These are phyloP conservation scores for Kodamaea kaohsiungensis DNA, from an alignment of 805 yeast genomes.

Conservation along the genomic window DNA sequence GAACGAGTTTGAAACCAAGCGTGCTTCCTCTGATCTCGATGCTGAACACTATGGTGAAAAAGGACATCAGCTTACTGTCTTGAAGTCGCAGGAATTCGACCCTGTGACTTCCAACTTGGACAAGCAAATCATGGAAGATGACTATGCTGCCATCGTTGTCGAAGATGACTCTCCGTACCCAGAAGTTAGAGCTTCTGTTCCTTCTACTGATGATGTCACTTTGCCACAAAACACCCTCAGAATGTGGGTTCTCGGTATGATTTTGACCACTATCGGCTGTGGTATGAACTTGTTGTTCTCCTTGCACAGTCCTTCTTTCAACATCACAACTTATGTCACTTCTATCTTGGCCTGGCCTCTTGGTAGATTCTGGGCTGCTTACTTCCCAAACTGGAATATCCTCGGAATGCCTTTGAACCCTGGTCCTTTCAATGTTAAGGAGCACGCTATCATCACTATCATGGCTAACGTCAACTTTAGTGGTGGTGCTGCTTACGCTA, in stretches of 20 bases:
- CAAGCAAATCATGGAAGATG: constrained; percentile 28
- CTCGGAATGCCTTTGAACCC: constrained; percentile 50
- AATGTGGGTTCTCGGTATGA: constrained; percentile 52
- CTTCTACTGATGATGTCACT: constrained; percentile 51
- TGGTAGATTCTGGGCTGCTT: constrained; percentile 51
- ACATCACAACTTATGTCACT: constrained; percentile 52
- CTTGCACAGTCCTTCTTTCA: constrained; percentile 55
- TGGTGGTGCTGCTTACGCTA: constrained; percentile 53
- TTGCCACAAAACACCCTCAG: constrained; percentile 54
- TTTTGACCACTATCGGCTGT: constrained; percentile 56
- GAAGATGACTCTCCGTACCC: constrained; percentile 58
- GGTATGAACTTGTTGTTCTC: constrained; percentile 62
- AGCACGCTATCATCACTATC: constrained; percentile 56
- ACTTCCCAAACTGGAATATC: constrained; percentile 36
- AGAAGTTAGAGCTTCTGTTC: constrained; percentile 65
- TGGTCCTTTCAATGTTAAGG: constrained; percentile 62
- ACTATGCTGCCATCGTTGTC: constrained; percentile 42
- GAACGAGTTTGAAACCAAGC: constrained; percentile 1
- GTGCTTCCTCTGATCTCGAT: constrained; percentile 6
- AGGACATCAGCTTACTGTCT: constrained; percentile 2
- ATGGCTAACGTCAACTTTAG: constrained; percentile 49
- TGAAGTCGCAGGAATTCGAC: constrained; percentile 33
- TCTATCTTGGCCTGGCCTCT: constrained; percentile 62
- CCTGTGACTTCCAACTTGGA: constrained; percentile 30
- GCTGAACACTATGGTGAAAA: constrained; percentile 7